Evolutionary conservation across 1,284 basidiomycete species (phyloP).

Genomic region (Tremellales sp.): DNA sequence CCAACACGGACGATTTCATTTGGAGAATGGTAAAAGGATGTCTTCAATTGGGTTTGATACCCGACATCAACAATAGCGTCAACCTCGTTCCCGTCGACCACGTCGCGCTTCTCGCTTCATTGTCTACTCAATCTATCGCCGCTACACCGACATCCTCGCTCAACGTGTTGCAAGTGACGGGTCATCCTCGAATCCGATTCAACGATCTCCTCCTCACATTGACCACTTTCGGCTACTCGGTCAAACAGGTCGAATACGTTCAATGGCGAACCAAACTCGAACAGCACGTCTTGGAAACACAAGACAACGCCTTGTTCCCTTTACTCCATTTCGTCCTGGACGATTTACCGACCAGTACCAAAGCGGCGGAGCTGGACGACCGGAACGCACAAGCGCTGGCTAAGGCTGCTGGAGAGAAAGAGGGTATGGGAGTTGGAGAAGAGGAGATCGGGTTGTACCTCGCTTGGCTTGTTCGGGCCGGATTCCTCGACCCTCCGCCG

Average conservation of each 20-base stretch:
- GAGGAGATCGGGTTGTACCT: slow-evolving; percentile 80
- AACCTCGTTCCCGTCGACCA: slow-evolving; percentile 99
- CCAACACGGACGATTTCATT: slow-evolving; percentile 98
- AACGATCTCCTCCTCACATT: slow-evolving; percentile 80
- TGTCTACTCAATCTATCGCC: slow-evolving; percentile 62
- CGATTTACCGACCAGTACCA: slow-evolving; percentile 93
- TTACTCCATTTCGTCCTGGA: slow-evolving; percentile 95
- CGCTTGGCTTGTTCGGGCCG: slow-evolving; percentile 87
- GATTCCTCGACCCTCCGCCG: slow-evolving; percentile 69
- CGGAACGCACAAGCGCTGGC: slow-evolving; percentile 70
- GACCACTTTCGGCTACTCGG: slow-evolving; percentile 73
- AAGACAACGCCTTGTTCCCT: slow-evolving; percentile 97
- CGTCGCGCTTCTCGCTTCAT: slow-evolving; percentile 76
- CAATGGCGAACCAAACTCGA: slow-evolving; percentile 89
- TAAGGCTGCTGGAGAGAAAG: slow-evolving; percentile 51
- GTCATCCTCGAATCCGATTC: slow-evolving; percentile 81
- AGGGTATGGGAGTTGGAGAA: slow-evolving; percentile 68
- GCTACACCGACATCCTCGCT: slow-evolving; percentile 48
- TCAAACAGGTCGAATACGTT: slow-evolving; percentile 79
- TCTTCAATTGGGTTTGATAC: slow-evolving; percentile 88
- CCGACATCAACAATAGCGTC: slow-evolving; percentile 96
- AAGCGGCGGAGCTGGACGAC: slow-evolving; percentile 88
- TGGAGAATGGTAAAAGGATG: slow-evolving; percentile 98
- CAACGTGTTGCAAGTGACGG: slow-evolving; percentile 82
- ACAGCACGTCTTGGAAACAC: slow-evolving; percentile 85